These are phyloP conservation scores for Lachancea kluyveri DNA, from an alignment of 805 yeast genomes.

Conservation along the genomic window DNA sequence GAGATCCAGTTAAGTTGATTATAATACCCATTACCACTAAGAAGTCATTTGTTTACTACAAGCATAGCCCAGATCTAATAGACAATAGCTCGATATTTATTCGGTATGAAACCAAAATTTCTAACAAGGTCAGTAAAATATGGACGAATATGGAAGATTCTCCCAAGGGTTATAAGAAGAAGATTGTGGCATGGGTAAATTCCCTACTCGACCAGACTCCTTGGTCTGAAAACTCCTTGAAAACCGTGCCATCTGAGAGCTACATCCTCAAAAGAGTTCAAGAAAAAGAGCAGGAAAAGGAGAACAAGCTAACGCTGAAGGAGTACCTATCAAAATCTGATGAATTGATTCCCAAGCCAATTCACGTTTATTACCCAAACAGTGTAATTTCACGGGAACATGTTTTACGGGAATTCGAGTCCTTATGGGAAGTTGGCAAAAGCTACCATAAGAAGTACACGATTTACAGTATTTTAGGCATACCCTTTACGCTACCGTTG, in stretches of 20 bases:
- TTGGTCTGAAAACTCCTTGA: constrained; percentile 72
- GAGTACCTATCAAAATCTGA: constrained; percentile 13
- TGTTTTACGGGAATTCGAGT: constrained; percentile 35
- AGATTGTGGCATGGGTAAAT: constrained; percentile 49
- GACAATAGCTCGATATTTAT: constrained; percentile 34
- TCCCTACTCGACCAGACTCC: constrained; percentile 57
- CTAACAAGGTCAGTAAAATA: constrained; percentile 43
- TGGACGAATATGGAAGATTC: constrained; percentile 63
- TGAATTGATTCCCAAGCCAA: constrained; percentile 18
- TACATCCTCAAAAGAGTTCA: constrained; percentile 38
- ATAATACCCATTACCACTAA: constrained; percentile 66
- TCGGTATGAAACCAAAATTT: constrained; percentile 39
- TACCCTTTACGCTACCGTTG: constrained; percentile 78
- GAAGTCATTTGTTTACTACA: constrained; percentile 62
- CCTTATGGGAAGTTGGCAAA: constrained; percentile 39
- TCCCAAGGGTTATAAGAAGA: constrained; percentile 47
- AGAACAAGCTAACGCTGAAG: constrained; percentile 11
- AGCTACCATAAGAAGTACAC: constrained; percentile 52
- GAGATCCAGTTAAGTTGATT: constrained; percentile 51
- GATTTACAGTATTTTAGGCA: constrained; percentile 44
- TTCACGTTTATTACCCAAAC: constrained; percentile 50
- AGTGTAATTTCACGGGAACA: constrained; percentile 26
- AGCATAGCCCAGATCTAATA: constrained; percentile 38
- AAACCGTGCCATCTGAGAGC: constrained; percentile 66
- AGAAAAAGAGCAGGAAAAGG: constrained; percentile 13